Base-by-base conservation (phyloP, 2,329 filamentous ascomycete genomes). In the Hymenoscyphus occultus region DNA sequence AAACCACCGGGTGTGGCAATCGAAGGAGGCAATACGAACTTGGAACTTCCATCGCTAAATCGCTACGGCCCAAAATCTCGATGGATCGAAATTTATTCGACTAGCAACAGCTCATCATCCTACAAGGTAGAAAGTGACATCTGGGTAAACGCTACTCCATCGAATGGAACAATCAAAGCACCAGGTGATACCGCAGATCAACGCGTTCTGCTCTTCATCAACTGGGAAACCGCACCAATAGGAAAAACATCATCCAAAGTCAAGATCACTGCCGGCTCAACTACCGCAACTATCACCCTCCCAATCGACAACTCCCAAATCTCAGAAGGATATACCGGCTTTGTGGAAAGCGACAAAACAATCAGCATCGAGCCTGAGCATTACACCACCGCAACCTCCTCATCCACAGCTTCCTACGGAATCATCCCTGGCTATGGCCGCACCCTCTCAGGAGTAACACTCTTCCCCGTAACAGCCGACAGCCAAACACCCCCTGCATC, bases 391-490 rank as follows among this genome's bases (percentile, higher is more conserved):
- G 82, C 70, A 71, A 77, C 68, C 75, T 83, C 64, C 66, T 78
- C 45, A 70, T 65, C 71, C 0, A 66, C 71, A 12, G 74, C 75
- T 0, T 64, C 68, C 0, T 87, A 86, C 73, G 79, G 80, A 65
- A 80, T 79, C 0, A 80, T 87, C 61, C 76, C 79, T 39, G 78
- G 81, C 67, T 84, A 85, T 71, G 84, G 85, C 5, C 83, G 85
- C 57, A 87, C 83, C 0, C 75, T 82, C 0, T 82, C 82, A 1
- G 85, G 84, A 19, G 80, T 88, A 9, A 83, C 83, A 0, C 78
- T 88, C 19, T 80, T 80, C 72, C 84, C 85, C 1, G 79, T 80
- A 42, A 77, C 79, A n/a, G 78, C 81, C 0, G 77, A 80, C 60
- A 83, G 83, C 32, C 79, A 85, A 45, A 76, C 78, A 0, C 72